These are phyloP conservation scores for Penicillium subrubescens DNA, from an alignment of 495 filamentous ascomycete genomes.

Conservation along the genomic window DNA sequence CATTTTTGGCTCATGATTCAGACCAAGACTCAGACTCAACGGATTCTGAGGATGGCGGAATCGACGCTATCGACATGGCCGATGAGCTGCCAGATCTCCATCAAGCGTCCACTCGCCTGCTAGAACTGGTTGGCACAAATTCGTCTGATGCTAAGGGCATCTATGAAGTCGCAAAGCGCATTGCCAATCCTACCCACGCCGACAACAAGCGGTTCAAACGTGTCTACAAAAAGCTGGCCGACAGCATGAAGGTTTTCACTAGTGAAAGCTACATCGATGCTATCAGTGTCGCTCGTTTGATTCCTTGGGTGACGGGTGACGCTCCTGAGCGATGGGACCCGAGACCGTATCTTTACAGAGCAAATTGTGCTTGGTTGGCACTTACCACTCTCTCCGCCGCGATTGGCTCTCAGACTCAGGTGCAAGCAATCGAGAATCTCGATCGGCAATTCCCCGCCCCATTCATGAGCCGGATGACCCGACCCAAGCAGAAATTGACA, in stretches of 20 bases:
- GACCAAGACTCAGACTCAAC: background rate
- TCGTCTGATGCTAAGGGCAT: constrained; percentile 25
- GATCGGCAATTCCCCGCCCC: constrained; percentile 38
- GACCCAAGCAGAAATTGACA: background rate
- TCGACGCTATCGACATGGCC: constrained; percentile 33
- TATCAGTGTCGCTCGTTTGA: constrained; percentile 11
- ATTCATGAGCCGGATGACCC: constrained; percentile 31
- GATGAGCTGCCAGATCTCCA: constrained; percentile 41
- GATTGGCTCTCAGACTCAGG: constrained; percentile 16
- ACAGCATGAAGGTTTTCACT: constrained; percentile 30
- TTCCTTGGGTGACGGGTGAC: constrained; percentile 24
- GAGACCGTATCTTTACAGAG: constrained; percentile 33
- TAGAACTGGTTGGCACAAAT: constrained; percentile 32
- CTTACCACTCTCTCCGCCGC: constrained; percentile 33
- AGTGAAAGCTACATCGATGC: constrained; percentile 35
- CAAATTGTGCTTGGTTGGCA: constrained; percentile 45
- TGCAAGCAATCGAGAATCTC: constrained; percentile 30
- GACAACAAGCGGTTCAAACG: constrained; percentile 32
- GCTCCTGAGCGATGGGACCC: constrained; percentile 26
- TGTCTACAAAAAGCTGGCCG: constrained; percentile 19
- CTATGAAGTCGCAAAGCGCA: constrained; percentile 26
- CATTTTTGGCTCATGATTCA: constrained; percentile 27
- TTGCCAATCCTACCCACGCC: constrained; percentile 30
- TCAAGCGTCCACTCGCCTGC: constrained; percentile 25
- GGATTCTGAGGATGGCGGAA: constrained; percentile 30